Conservation (phyloP, 2,329 filamentous ascomycete species). For the Calonectria pseudoreteaudii region DNA sequence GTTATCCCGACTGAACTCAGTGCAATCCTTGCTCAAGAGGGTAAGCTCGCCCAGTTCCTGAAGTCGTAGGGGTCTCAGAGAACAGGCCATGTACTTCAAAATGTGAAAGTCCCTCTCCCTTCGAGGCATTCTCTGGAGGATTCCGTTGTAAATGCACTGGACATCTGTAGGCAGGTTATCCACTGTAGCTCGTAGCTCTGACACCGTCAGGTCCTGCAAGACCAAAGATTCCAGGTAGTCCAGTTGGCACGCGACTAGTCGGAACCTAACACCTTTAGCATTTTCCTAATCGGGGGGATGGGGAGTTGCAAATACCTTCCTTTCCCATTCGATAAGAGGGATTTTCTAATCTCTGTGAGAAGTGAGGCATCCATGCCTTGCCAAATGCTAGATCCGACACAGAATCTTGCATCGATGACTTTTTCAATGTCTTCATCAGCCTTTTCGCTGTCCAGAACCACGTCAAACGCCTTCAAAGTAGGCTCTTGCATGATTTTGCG, state of each 20-base stretch:
- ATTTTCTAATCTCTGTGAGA: neutral
- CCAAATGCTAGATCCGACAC: neutral
- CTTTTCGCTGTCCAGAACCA: neutral
- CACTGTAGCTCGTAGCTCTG: neutral
- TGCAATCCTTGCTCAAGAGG: neutral
- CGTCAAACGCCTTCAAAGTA: neutral
- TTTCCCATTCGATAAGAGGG: neutral
- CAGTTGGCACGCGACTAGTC: neutral
- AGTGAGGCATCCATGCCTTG: neutral
- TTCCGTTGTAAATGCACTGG: neutral
- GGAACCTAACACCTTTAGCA: neutral
- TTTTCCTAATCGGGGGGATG: neutral
- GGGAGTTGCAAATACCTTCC: neutral
- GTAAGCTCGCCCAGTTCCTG: neutral
- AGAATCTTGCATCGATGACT: neutral
- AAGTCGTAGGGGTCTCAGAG: neutral
- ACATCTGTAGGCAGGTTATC: neutral
- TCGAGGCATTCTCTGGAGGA: neutral
- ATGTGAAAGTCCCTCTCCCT: neutral
- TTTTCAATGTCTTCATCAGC: neutral
- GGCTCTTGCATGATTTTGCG: neutral
- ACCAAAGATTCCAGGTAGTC: neutral
- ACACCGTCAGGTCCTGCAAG: neutral
- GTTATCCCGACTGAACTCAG: neutral
- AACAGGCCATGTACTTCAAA: neutral